Evolutionary conservation across 441 rosid species (phyloP).

Genomic region (Adansonia grandidieri): DNA sequence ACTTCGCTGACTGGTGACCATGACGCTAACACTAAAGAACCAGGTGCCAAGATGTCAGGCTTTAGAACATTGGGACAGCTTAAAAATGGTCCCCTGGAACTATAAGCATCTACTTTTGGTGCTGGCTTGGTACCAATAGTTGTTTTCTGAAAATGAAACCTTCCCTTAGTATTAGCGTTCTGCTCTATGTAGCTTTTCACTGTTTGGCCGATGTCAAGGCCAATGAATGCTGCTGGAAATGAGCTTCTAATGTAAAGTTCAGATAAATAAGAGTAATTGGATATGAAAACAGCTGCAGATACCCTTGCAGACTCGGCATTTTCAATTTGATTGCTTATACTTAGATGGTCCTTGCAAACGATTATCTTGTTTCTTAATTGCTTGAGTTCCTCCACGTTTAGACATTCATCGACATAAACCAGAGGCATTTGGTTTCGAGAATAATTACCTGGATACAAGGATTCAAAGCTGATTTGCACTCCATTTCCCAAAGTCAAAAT

Average conservation of each 20-base stretch:
- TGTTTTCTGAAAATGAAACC: constrained; percentile 34
- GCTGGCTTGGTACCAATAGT: constrained; percentile 32
- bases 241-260: constrained; percentile 16
- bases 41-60: constrained; percentile 38
- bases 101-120: constrained; percentile 29
- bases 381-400: constrained; percentile 2
- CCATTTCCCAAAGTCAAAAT: constrained; percentile 32
- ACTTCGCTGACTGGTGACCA: constrained; percentile 28
- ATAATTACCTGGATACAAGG: constrained; percentile 23
- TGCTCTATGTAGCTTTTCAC: constrained; percentile 25
- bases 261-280: constrained; percentile 12
- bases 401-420: constrained; percentile 29
- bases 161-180: constrained; percentile 24
- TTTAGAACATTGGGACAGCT: constrained; percentile 26
- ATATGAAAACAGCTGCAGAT: constrained; percentile 38
- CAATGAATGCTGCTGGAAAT: constrained; percentile 39
- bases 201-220: constrained; percentile 17
- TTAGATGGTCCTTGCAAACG: constrained; percentile 29
- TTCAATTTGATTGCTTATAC: constrained; percentile 30
- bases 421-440: constrained; percentile 20
- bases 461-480: neutral
- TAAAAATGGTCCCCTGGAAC: constrained; percentile 36
- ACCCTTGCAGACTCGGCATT: constrained; percentile 28
- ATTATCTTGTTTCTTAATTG: constrained; percentile 24
- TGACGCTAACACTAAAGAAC: constrained; percentile 32